Evolutionary conservation across 108 stramenopile genomes (phyloP), one percentile per base, ranked within the genome.

Genomic region (Schizochytrium sp.): DNA sequence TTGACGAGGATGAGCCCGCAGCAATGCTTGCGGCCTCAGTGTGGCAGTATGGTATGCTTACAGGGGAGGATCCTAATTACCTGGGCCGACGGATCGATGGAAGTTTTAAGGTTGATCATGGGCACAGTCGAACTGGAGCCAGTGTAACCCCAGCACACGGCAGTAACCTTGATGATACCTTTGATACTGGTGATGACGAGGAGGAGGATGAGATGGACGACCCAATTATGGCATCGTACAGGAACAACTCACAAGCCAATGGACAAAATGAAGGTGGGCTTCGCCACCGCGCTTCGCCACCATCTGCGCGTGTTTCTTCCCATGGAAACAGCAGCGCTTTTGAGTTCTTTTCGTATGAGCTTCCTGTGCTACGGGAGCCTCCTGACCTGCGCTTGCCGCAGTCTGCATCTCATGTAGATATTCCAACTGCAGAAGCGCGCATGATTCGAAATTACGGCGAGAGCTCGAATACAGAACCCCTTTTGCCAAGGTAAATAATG

Each of bases 351-450:
- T 69, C 64, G 42, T 69, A 69, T 44, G 64, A 69, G 64, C 64
- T 69, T 44, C 64, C 64, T 44, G 64, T 69, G 19, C 28, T 69
- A 44, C 64, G 64, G 0, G 64, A 69, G 64, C 64, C 64, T 7
- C 64, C 64, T 8, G 44, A 44, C 3, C 44, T 69, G 64, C 42
- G 44, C 15, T 38, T 69, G 12, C 64, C 64, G 5, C 42, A 69
- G 64, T 69, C 64, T 44, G 64, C 64, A 28, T 28, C 28, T 28
- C 28, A 28, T 28, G 28, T 28, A 28, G 28, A 28, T 28, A 28
- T 28, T 28, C 28, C 28, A 28, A 56, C 90, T 90, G 10, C 90
- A 64, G 28, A 73, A 92, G 46, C 88, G 90, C 50, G 69, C 89
- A 8, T 28, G 28, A 28, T 28, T 28, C 28, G 28, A 28, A 28